Conservation (phyloP, 2,329 filamentous ascomycete genomes). For the Fusarium kyushuense region DNA sequence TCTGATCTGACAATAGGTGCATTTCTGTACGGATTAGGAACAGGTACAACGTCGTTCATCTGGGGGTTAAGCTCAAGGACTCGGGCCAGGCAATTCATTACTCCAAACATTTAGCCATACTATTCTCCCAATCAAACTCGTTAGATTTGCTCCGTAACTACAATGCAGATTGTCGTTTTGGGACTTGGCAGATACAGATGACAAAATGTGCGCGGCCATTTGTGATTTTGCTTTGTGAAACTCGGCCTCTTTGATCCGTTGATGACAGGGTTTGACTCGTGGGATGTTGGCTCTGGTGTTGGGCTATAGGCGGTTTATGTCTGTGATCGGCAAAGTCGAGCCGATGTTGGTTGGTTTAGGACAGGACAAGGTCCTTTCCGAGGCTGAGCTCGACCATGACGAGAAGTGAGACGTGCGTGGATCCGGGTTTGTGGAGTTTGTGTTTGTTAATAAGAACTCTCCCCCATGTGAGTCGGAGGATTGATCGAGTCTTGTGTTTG, state of each 20-base stretch:
- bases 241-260: constrained; percentile 19
- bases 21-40: constrained; percentile 4
- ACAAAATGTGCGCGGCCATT: not conserved
- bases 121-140: not conserved
- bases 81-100: not conserved
- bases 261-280: constrained; percentile 14
- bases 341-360: constrained; percentile 21
- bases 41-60: not conserved
- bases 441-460: constrained; percentile 28
- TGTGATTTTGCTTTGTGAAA: constrained; percentile 1
- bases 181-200: constrained; percentile 28
- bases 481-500: not conserved
- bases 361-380: constrained; percentile 17
- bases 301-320: constrained; percentile 6
- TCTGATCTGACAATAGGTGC: constrained; percentile 10
- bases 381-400: constrained; percentile 28
- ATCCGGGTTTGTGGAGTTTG: constrained; percentile 22
- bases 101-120: not conserved
- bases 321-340: constrained; percentile 27
- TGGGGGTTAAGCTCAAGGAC: not conserved
- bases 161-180: not conserved
- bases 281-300: constrained; percentile 1
- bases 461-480: not conserved
- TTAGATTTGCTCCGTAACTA: not conserved
- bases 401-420: constrained; percentile 16